Evolutionary conservation across 768 basidiomycete genomes (phyloP).

Genomic region (Polyporus arcularius): DNA sequence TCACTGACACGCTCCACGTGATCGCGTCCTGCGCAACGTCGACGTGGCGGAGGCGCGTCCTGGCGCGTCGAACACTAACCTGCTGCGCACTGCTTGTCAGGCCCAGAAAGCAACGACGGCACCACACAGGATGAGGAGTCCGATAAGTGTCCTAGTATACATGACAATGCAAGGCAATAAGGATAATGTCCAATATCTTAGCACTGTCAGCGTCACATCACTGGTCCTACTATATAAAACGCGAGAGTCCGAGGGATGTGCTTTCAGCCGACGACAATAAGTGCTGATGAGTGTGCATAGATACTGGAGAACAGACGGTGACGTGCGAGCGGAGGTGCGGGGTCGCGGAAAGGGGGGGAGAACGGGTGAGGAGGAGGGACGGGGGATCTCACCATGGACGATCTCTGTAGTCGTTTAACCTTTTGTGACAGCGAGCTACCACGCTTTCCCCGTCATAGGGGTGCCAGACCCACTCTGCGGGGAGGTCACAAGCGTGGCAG

Average conservation of each 20-base stretch:
- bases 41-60: conserved; percentile 1
- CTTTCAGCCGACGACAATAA: not conserved
- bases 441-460: conserved; percentile 9
- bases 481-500: conserved; percentile 14
- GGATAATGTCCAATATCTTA: conserved; percentile 15
- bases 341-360: not conserved
- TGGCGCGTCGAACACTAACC: not conserved
- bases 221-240: not conserved
- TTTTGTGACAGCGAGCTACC: conserved; percentile 1
- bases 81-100: not conserved
- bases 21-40: conserved; percentile 5
- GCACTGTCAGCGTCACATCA: conserved; percentile 5
- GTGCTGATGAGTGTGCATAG: not conserved
- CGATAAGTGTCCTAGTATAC: not conserved
- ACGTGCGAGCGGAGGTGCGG: not conserved
- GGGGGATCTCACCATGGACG: not conserved
- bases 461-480: conserved; percentile 15
- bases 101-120: not conserved
- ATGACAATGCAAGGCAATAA: conserved; percentile 4
- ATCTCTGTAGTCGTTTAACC: not conserved
- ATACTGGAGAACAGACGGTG: not conserved
- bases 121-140: too few species aligned
- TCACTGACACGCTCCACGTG: conserved; percentile 20
- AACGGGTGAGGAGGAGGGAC: not conserved
- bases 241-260: not conserved